A percentile compares a stretch with the other conserved stretches of the same genome.
Conservation (phyloP, 192 early-diverging fungal genomes). For the Rhizoclosmatium globosum region DNA sequence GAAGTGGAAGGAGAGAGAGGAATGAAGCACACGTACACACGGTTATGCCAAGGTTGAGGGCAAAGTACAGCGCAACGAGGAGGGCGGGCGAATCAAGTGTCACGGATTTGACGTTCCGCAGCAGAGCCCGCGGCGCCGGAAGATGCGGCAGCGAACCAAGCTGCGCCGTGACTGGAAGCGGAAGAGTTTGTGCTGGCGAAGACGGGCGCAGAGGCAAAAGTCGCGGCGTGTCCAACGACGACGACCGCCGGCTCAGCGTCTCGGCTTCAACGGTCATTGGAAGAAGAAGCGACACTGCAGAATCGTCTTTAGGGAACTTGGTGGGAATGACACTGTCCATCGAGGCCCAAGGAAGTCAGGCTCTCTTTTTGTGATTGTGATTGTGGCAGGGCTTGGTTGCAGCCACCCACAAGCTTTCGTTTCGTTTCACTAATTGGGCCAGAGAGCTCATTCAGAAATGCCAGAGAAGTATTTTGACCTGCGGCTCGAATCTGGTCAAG, state of each 20-base stretch:
- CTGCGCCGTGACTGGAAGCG: neutral
- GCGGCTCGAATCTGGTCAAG: no score
- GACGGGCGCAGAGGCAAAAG: neutral
- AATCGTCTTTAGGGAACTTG: neutral
- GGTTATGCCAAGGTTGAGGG: conserved; percentile 79
- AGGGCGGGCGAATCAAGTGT: conserved; percentile 11
- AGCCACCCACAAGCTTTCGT: no score
- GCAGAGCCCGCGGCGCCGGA: neutral
- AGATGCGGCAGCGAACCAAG: neutral
- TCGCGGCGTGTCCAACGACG: neutral
- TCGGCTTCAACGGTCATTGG: no score
- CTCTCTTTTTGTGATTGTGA: no score
- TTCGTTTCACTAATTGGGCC: no score
- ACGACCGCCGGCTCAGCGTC: no score
- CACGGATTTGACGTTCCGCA: neutral
- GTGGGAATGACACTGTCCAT: no score
- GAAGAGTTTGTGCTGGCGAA: neutral
- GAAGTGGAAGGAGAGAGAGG: neutral
- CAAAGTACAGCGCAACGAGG: conserved; percentile 71
- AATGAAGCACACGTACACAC: conserved; percentile 52
- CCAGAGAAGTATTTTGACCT: no score
- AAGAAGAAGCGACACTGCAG: no score
- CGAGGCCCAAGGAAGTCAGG: no score
- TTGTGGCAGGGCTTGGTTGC: no score
- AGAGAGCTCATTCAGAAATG: no score